These are phyloP conservation scores for Dothideomycetes sp. DNA, from an alignment of 2,329 filamentous ascomycete genomes.

Conservation along the genomic window DNA sequence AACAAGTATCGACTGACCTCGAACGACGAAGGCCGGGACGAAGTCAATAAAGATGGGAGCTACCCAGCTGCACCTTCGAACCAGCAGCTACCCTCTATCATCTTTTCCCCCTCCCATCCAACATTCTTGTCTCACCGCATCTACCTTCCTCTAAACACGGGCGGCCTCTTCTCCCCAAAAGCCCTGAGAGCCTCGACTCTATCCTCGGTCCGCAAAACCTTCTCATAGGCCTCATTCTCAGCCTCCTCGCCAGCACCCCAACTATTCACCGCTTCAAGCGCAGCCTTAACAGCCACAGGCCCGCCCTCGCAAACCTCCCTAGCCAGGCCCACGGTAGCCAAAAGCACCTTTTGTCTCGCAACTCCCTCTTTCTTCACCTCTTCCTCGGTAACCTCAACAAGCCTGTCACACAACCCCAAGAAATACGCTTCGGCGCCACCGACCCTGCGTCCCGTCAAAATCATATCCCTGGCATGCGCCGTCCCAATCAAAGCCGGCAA, in stretches of 20 bases:
- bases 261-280: conserved; percentile 65
- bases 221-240: conserved; percentile 82
- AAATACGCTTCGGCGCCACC: conserved; percentile 81
- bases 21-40: too few relatives aligned
- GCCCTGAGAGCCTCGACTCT: conserved; percentile 78
- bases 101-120: too few relatives aligned
- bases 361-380: conserved; percentile 41
- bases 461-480: conserved; percentile 74
- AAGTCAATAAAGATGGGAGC: too few relatives aligned
- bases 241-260: conserved; percentile 57
- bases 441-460: conserved; percentile 83
- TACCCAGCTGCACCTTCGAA: too few relatives aligned
- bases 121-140: background rate
- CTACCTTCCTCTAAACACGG: conserved; percentile 53
- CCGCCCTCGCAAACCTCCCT: conserved; percentile 82
- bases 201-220: conserved; percentile 76
- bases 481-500: conserved; percentile 74
- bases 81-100: too few relatives aligned
- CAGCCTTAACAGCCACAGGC: conserved; percentile 72
- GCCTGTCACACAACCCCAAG: conserved; percentile 77
- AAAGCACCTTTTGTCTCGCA: conserved; percentile 60
- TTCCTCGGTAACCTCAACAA: conserved; percentile 67
- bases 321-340: conserved; percentile 69
- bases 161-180: conserved; percentile 68
- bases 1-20: too few relatives aligned